Base-by-base conservation (phyloP, 2,329 filamentous ascomycete genomes). In the Microdochium trichocladiopsis region DNA sequence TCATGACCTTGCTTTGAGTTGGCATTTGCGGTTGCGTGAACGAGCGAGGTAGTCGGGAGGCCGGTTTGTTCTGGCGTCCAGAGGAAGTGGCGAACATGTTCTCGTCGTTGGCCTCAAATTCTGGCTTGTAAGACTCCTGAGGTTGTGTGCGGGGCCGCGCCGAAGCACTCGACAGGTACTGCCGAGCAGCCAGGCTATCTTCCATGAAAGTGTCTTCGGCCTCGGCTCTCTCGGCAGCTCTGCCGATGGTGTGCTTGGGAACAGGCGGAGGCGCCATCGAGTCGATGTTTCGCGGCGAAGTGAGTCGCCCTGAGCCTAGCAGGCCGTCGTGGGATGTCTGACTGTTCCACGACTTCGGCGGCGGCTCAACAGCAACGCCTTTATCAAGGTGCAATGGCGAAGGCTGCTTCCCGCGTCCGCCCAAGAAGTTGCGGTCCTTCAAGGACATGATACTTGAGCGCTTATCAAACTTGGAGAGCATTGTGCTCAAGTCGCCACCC, bases 1-100 rank as follows among this genome's bases (percentile, higher is more conserved):
- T 96, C 89, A 96, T 95, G 56, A 94, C 87, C 68, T 94, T 94
- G 65, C 81, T 87, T 45, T 45, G 16, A 8, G 41, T 12, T 6
- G 41, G 22, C 9, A 18, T 23, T 21, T 75, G 73, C 9, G 77
- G 51, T 65, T 73, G 8, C 65, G 62, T 48, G 63, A 67, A 50
- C 61, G 69, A 11, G 63, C 61, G 21, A 57, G 57, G 49, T 66
- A 59, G 66, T 53, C 70, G 72, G 36, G 70, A 66, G 12, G 65
- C 63, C 23, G 69, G 57, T 45, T 67, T 68, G 11, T 67, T 64
- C 8, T 70, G 68, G 3, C 69, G 70, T 2, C 69, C 61, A 9
- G 70, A 58, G 33, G 69, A 75, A 23, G 69, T 75, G 53, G 80
- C 78, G 52, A 83, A 83, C 58, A 83, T 65, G 55, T 79, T 79